Base-by-base conservation (phyloP, 768 basidiomycete genomes). In the Rhodotorula paludigena region DNA sequence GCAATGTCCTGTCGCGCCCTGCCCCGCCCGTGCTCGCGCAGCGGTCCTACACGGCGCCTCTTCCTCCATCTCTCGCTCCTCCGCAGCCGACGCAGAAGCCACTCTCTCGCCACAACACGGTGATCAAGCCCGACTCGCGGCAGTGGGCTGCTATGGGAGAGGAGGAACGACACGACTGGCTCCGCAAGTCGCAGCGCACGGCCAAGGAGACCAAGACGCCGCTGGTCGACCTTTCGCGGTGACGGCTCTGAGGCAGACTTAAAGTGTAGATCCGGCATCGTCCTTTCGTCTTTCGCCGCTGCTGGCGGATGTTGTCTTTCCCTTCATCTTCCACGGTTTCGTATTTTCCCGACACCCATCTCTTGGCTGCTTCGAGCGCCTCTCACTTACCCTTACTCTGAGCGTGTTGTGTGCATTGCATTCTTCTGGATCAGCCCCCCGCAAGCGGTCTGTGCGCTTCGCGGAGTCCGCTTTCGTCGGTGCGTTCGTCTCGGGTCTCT, bases 161-260 rank as follows among this genome's bases (percentile, higher is more conserved):
- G 28, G 52, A 47, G 15, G 55, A 65, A 35, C 49, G 57, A 44
- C 54, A 65, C 25, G 38, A 9, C 16, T 60, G 57, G 55, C 32
- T 68, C 32, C 55, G 55, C 41, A 36, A 63, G n/a, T 57, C 59
- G 16, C 52, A 62, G 53, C 53, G 38, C n/a, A 45, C 51, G 16
- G 70, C 70, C 25, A 64, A 70, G 53, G 30, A 30, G 21, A 35
- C 42, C 1, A 57, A 57, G 32, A 45, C 60, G 60, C 39, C 66
- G 12, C 58, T 74, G 10, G 39, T 74, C 15, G 69, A 74, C 28
- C 38, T 63, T 28, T 63, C 62, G 47, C 33, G 53, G 30, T 35
- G 30, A 36, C 3, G 20, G 5, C 32, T 30, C 23, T 11, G 25
- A 14, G 12, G 23, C 2, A 21, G 52, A 35, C 35, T 15, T 5